Conservation (phyloP, 768 basidiomycete genomes). For the Lyophyllum shimeji region DNA sequence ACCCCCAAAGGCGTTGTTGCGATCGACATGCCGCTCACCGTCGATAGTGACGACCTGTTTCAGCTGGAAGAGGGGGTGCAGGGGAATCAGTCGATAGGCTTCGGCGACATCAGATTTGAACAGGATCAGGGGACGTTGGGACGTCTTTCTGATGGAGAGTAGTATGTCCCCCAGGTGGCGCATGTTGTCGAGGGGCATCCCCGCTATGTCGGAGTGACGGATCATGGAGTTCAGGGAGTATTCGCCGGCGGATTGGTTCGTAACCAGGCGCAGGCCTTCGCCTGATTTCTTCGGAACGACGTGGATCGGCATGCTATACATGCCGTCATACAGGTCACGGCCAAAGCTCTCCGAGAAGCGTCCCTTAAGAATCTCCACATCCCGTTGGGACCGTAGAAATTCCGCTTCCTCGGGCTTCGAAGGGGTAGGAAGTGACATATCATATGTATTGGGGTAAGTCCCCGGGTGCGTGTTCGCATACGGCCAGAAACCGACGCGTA, state of each 20-base stretch:
- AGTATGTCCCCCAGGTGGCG: conserved; percentile 27
- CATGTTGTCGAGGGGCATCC: conserved; percentile 31
- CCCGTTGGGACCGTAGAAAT: conserved; percentile 26
- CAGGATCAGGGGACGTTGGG: no score
- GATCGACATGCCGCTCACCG: conserved; percentile 27
- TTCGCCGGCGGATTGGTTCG: conserved; percentile 34
- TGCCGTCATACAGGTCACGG: conserved; percentile 37
- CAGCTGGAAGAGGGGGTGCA: conserved; percentile 10
- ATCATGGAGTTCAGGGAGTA: conserved; percentile 38
- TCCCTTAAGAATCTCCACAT: conserved; percentile 22
- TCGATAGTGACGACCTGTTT: conserved; percentile 32
- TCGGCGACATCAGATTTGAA: conserved; percentile 38
- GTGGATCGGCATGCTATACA: conserved; percentile 39
- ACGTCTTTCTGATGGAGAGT: no score
- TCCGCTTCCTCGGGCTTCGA: conserved; percentile 3
- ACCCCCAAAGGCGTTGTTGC: conserved; percentile 31
- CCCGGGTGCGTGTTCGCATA: conserved; percentile 24
- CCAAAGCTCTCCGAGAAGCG: conserved; percentile 33
- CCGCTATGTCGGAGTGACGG: conserved; percentile 16
- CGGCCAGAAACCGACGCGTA: conserved; percentile 45
- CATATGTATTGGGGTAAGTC: conserved; percentile 18
- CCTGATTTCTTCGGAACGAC: conserved; percentile 35
- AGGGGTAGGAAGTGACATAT: conserved; percentile 15
- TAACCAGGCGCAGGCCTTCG: conserved; percentile 35
- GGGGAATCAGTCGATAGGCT: conserved; percentile 31